Conservation (phyloP, 331 rosid species). For the Quercus lobata region DNA sequence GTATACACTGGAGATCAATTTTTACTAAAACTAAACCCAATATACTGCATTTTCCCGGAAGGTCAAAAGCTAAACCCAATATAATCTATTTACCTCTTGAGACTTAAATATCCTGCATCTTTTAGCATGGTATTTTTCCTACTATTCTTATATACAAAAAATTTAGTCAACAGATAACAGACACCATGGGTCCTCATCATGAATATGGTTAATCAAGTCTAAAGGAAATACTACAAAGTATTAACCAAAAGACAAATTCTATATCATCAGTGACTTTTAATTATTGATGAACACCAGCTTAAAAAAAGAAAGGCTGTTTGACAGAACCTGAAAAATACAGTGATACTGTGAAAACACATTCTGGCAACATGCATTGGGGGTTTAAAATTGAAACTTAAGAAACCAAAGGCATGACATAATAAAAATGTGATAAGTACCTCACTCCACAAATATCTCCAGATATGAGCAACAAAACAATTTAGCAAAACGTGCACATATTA, state of each 20-base stretch:
- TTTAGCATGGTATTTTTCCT: not conserved
- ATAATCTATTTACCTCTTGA: too few relatives aligned
- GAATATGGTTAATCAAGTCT: not conserved
- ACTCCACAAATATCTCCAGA: conserved; percentile 19
- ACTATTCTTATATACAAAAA: not conserved
- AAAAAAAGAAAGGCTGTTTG: not conserved
- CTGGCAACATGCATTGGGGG: not conserved
- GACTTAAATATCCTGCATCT: not conserved
- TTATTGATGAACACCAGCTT: not conserved
- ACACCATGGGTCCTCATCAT: not conserved
- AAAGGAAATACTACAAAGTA: not conserved
- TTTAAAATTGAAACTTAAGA: not conserved
- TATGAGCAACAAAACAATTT: conserved; percentile 4
- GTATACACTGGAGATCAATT: not conserved
- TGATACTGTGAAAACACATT: not conserved
- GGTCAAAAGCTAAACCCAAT: too few relatives aligned
- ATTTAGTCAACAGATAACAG: not conserved
- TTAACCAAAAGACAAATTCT: not conserved
- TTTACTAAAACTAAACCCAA: too few relatives aligned
- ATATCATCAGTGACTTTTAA: not conserved
- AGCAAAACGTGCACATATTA: conserved; percentile 11
- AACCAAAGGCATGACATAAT: not conserved
- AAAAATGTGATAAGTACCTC: conserved; percentile 20
- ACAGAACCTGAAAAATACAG: not conserved
- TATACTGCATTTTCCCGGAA: too few relatives aligned